Percentiles rank a stretch among this genome's conserved stretches.
Conservation (phyloP, 352 stramenopile species). For the Globisporangium camurandrum region DNA sequence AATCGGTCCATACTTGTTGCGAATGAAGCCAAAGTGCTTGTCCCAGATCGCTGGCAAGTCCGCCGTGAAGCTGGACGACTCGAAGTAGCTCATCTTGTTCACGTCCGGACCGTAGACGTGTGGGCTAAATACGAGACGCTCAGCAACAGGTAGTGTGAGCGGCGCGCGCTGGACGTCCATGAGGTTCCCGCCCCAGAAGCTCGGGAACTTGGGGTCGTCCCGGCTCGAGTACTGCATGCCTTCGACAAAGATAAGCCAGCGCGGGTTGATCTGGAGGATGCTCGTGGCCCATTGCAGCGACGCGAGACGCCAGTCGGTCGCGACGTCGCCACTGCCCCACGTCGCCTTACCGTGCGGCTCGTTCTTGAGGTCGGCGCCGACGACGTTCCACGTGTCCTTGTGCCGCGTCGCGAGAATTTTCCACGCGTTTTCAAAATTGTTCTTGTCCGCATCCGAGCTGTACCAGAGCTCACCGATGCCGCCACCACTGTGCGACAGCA, state of each 20-base stretch:
- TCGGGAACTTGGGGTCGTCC: constrained; percentile 19
- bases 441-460: constrained; percentile 12
- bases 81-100: constrained; percentile 26
- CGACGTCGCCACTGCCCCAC: constrained; percentile 29
- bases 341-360: constrained; percentile 41
- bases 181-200: constrained; percentile 52
- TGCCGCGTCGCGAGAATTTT: constrained; percentile 26
- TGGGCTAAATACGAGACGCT: constrained; percentile 45
- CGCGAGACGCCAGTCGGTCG: constrained; percentile 42
- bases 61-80: neutral
- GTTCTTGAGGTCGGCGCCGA: constrained; percentile 50
- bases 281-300: constrained; percentile 16
- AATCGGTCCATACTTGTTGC: constrained; percentile 20
- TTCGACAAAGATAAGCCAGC: constrained; percentile 51
- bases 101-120: constrained; percentile 45
- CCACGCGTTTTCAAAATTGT: constrained; percentile 29
- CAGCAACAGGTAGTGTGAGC: constrained; percentile 21
- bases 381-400: constrained; percentile 30
- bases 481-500: constrained; percentile 29
- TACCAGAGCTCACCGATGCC: constrained; percentile 42
- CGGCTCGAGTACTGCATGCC: constrained; percentile 30
- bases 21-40: constrained; percentile 15
- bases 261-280: constrained; percentile 22
- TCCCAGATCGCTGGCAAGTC: constrained; percentile 24
- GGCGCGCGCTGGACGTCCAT: constrained; percentile 16